phyloP scores from a whole-genome alignment of 2,329 filamentous ascomycete genomes.

The Emericellopsis cladophorae region DNA sequence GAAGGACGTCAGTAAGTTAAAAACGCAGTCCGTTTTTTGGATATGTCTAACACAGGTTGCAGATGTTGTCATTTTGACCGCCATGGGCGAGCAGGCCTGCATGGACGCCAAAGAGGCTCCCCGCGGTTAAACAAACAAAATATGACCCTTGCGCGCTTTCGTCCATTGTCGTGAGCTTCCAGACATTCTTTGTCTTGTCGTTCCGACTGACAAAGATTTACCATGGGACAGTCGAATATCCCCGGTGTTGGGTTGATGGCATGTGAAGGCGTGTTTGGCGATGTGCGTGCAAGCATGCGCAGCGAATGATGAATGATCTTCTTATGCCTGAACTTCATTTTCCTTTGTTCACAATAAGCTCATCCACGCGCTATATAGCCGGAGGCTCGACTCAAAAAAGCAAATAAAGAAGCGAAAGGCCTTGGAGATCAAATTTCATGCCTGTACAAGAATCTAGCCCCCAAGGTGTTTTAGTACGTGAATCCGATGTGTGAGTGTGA shows the following conservation, averaged over 20 bases:
- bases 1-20: constrained; percentile 84
- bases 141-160: too few species aligned
- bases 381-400: constrained; percentile 4
- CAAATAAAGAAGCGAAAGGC: constrained; percentile 7
- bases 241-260: neutral
- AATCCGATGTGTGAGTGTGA: too few species aligned
- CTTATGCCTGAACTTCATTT: constrained; percentile 1
- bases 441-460: too few species aligned
- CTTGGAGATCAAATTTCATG: constrained; percentile 1
- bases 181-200: too few species aligned
- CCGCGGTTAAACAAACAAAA: constrained; percentile 8
- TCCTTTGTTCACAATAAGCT: constrained; percentile 2
- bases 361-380: constrained; percentile 3
- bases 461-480: too few species aligned
- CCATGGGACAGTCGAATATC: neutral
- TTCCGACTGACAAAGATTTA: neutral
- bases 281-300: neutral
- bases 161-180: too few species aligned
- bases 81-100: constrained; percentile 90
- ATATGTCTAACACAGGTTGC: neutral
- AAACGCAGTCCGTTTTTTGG: neutral
- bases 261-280: neutral
- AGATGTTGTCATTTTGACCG: constrained; percentile 87
- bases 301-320: constrained; percentile 1
- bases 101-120: constrained; percentile 93